phyloP scores from a whole-genome alignment of 1,284 basidiomycete genomes.

The Ceratobasidium sp. region DNA sequence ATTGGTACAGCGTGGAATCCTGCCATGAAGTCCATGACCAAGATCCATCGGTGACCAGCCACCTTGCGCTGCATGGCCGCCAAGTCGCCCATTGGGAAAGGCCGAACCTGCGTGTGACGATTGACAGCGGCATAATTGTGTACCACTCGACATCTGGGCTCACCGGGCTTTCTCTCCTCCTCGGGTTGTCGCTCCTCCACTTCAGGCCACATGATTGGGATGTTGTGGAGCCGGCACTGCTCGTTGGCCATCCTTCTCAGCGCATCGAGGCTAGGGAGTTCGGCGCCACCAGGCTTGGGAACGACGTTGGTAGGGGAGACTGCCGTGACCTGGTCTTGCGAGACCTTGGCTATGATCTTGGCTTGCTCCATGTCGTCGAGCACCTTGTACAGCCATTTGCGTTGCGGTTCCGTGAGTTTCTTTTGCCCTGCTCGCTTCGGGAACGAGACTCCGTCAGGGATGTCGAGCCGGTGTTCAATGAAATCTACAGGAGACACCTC shows the following conservation, averaged over 20 bases:
- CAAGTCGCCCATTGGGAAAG: conserved; percentile 37
- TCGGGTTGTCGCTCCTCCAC: no score
- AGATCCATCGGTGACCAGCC: conserved; percentile 37
- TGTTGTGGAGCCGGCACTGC: background rate
- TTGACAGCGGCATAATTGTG: conserved; percentile 44
- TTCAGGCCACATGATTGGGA: conserved; percentile 15
- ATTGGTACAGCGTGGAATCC: conserved; percentile 40
- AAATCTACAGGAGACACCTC: conserved; percentile 37
- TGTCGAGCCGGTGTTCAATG: conserved; percentile 41
- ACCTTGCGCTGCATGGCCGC: conserved; percentile 25
- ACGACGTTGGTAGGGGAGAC: conserved; percentile 18
- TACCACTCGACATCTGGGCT: conserved; percentile 42
- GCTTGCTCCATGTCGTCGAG: conserved; percentile 37
- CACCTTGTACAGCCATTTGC: conserved; percentile 30
- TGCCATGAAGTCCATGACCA: conserved; percentile 36
- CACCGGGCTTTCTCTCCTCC: background rate
- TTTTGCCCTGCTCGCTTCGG: conserved; percentile 36
- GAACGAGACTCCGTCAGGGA: conserved; percentile 28
- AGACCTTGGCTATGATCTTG: conserved; percentile 20
- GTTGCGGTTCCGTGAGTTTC: conserved; percentile 41
- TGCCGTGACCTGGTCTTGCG: conserved; percentile 34
- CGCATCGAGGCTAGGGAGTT: conserved; percentile 18
- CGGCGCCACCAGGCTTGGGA: conserved; percentile 10
- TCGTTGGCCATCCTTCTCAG: conserved; percentile 36
- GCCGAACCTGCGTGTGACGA: conserved; percentile 41